phyloP scores from a whole-genome alignment of 352 stramenopile genomes.

The Pythium insidiosum region DNA sequence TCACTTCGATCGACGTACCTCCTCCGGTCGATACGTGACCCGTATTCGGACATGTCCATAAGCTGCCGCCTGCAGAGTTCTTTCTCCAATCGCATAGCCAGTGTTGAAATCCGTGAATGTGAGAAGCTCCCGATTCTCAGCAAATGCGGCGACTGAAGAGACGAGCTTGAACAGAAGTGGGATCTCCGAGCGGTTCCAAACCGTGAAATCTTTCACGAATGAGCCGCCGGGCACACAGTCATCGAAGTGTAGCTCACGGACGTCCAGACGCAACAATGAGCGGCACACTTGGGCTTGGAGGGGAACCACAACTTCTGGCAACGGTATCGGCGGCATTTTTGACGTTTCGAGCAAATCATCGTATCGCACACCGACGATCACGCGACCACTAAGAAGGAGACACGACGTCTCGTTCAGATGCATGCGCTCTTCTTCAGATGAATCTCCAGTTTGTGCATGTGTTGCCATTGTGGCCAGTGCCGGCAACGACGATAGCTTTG shows the following conservation, averaged over 20 bases:
- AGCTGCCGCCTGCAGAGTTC: conserved; percentile 68
- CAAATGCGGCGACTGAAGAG: conserved; percentile 55
- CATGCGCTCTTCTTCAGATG: conserved; percentile 9
- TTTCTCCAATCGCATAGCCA: conserved; percentile 75
- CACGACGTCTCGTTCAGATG: conserved; percentile 82
- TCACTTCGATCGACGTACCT: too few species aligned
- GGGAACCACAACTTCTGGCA: conserved; percentile 63
- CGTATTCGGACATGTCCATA: conserved; percentile 83
- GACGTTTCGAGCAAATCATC: conserved; percentile 2
- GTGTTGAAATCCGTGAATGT: conserved; percentile 86
- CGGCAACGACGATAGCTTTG: conserved; percentile 30
- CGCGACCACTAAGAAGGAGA: conserved; percentile 49
- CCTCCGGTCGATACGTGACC: conserved; percentile 73
- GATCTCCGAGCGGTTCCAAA: conserved; percentile 88
- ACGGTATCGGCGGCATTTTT: conserved; percentile 17
- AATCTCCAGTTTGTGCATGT: not conserved
- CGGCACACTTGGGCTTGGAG: conserved; percentile 79
- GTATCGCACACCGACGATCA: conserved; percentile 40
- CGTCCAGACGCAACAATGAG: conserved; percentile 73
- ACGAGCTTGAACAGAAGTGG: conserved; percentile 81
- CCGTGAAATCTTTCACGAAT: conserved; percentile 87
- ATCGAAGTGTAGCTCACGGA: conserved; percentile 87
- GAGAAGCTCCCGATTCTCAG: conserved; percentile 60
- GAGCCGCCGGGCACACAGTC: conserved; percentile 81
- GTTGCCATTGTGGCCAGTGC: conserved; percentile 6